Evolutionary conservation across 139 green algal species (phyloP).

Genomic region (Limnomonas spitsbergensis): DNA sequence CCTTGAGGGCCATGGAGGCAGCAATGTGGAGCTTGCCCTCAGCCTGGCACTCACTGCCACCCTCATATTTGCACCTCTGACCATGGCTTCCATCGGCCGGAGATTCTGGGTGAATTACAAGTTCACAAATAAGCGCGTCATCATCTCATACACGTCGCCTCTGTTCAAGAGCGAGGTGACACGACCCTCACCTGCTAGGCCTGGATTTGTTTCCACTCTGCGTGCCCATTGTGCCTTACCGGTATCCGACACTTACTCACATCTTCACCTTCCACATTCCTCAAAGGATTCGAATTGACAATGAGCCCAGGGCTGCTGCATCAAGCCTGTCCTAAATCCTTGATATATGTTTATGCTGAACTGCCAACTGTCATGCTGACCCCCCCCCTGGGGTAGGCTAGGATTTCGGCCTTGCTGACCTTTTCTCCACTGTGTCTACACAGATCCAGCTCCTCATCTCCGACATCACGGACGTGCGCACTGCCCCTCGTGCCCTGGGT

Average conservation of each 20-base stretch:
- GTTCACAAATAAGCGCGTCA: constrained; percentile 69
- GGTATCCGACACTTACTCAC: no score
- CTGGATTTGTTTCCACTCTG: background rate
- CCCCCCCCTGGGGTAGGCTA: no score
- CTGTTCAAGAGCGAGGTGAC: constrained; percentile 45
- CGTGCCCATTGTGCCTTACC: background rate
- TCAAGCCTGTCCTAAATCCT: no score
- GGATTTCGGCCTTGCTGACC: no score
- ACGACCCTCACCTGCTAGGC: background rate
- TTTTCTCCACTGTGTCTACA: no score
- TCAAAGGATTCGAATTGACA: no score
- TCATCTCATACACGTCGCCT: constrained; percentile 52
- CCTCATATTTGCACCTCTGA: constrained; percentile 59
- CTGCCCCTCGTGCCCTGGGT: constrained; percentile 50
- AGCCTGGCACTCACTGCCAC: constrained; percentile 48
- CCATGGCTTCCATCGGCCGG: constrained; percentile 52
- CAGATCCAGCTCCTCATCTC: constrained; percentile 45
- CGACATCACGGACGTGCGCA: constrained; percentile 58
- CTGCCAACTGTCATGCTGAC: no score
- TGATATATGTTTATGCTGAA: no score
- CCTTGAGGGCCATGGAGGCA: constrained; percentile 47
- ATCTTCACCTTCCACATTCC: no score
- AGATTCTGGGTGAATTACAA: constrained; percentile 30
- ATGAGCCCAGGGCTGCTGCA: no score
- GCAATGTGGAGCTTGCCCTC: constrained; percentile 50